Percentiles rank a stretch among this genome's conserved stretches.
phyloP scores from a whole-genome alignment of 441 rosid genomes.

The Corymbia calophylla region DNA sequence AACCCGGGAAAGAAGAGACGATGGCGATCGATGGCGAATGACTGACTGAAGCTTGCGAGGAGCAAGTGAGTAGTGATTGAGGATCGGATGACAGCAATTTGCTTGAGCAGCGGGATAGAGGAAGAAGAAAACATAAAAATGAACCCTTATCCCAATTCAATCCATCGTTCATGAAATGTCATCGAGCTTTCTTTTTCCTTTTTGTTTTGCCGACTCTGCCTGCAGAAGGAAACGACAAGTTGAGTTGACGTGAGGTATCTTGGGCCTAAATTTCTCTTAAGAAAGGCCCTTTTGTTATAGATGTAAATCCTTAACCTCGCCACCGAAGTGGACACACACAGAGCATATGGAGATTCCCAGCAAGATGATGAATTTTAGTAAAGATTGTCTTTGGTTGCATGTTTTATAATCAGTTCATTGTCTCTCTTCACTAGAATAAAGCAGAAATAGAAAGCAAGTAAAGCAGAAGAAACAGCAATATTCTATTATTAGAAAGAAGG shows the following conservation, averaged over 20 bases:
- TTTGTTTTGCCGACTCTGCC: background rate
- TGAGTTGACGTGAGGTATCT: background rate
- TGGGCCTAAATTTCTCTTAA: too few relatives aligned
- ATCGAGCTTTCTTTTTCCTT: background rate
- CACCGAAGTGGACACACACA: background rate
- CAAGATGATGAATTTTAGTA: background rate
- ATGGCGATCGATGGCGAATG: too few relatives aligned
- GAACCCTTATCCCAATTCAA: background rate
- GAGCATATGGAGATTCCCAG: background rate
- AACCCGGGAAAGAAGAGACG: too few relatives aligned
- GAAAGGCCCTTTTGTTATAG: background rate
- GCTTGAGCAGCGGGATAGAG: background rate
- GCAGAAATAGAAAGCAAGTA: background rate
- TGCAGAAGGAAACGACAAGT: too few relatives aligned
- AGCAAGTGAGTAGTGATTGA: too few relatives aligned
- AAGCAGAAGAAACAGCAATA: background rate
- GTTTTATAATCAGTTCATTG: too few relatives aligned
- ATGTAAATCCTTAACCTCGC: background rate
- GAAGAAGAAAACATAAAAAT: too few relatives aligned
- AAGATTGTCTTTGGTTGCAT: background rate
- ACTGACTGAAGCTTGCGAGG: too few relatives aligned
- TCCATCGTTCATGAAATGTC: too few relatives aligned
- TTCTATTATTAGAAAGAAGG: background rate
- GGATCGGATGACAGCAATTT: accelerated
- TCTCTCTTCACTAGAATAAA: background rate